A percentile compares a stretch with the other conserved stretches of the same genome.
Evolutionary conservation across 345 rosid species (phyloP).

Genomic region (Brassica cretica): DNA sequence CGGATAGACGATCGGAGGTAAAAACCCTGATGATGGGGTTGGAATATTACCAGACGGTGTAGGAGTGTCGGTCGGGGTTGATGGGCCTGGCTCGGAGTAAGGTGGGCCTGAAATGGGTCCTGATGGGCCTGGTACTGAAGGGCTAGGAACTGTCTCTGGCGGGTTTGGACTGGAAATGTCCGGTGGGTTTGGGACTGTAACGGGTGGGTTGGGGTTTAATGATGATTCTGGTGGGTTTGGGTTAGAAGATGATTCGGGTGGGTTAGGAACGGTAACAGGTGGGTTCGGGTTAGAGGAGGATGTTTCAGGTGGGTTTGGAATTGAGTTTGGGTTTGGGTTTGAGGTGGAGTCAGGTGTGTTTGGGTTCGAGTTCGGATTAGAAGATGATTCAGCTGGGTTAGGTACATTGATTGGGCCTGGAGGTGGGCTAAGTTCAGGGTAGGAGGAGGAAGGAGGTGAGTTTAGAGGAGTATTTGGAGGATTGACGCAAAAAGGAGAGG

Average conservation of each 20-base stretch:
- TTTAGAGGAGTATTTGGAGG: slow-evolving; percentile 59
- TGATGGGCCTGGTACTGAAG: slow-evolving; percentile 46
- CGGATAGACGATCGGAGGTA: slow-evolving; percentile 78
- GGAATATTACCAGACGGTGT: slow-evolving; percentile 41
- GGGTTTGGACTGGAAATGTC: background rate
- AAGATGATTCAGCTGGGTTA: slow-evolving; percentile 34
- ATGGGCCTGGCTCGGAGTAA: slow-evolving; percentile 38
- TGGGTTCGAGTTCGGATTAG: slow-evolving; percentile 30
- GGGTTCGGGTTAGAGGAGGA: slow-evolving; percentile 16
- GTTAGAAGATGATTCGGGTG: slow-evolving; percentile 31
- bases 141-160: slow-evolving; percentile 29
- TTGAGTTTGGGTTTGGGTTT: background rate
- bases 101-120: slow-evolving; percentile 46
- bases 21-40: slow-evolving; percentile 47
- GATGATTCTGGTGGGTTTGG: slow-evolving; percentile 24
- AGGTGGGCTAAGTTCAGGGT: slow-evolving; percentile 56
- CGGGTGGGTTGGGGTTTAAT: slow-evolving; percentile 36
- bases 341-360: slow-evolving; percentile 14
- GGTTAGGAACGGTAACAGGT: slow-evolving; percentile 32
- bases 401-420: slow-evolving; percentile 38
- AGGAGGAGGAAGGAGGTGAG: slow-evolving; percentile 35
- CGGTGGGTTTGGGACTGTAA: slow-evolving; percentile 41
- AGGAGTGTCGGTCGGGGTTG: slow-evolving; percentile 36
- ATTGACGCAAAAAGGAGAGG: slow-evolving; percentile 57
- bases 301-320: slow-evolving; percentile 10